phyloP scores from a whole-genome alignment of 2,329 filamentous ascomycete genomes.

The Fusarium nodosum region DNA sequence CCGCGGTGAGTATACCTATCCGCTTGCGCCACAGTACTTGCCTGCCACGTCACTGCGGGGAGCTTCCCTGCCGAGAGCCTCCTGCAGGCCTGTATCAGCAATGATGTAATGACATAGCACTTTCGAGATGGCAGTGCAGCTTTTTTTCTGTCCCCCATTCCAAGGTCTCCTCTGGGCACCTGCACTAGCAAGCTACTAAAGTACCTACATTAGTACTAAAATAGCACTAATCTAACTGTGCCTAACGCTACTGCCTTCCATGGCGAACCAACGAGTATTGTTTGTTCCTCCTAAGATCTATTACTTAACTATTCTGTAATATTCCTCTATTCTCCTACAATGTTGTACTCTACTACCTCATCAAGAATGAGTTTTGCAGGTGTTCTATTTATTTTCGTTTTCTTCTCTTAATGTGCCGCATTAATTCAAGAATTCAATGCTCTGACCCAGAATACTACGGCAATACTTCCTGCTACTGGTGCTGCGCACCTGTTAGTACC shows the following conservation, averaged over 20 bases:
- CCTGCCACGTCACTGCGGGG: conserved; percentile 36
- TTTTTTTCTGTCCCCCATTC: conserved; percentile 1
- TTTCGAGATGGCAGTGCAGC: conserved; percentile 38
- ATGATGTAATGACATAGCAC: conserved; percentile 40
- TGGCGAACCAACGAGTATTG: too few species aligned
- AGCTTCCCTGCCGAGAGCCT: conserved; percentile 29
- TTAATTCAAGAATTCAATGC: too few species aligned
- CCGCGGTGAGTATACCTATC: neutral
- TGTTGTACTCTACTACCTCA: neutral
- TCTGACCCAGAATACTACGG: too few species aligned
- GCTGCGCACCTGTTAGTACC: too few species aligned
- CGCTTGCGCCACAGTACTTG: conserved; percentile 8
- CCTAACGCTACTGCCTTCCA: neutral
- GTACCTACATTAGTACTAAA: neutral
- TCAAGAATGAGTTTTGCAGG: neutral
- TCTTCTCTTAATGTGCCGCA: neutral
- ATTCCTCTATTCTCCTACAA: too few species aligned
- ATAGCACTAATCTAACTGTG: neutral
- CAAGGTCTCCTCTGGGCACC: neutral
- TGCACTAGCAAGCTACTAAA: neutral
- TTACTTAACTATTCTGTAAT: too few species aligned
- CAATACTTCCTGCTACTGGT: too few species aligned
- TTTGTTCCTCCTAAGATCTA: too few species aligned
- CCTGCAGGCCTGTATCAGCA: conserved; percentile 1
- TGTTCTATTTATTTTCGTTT: neutral